Evolutionary conservation across 1,284 basidiomycete species (phyloP).

Genomic region (Ustilago cynodontis): DNA sequence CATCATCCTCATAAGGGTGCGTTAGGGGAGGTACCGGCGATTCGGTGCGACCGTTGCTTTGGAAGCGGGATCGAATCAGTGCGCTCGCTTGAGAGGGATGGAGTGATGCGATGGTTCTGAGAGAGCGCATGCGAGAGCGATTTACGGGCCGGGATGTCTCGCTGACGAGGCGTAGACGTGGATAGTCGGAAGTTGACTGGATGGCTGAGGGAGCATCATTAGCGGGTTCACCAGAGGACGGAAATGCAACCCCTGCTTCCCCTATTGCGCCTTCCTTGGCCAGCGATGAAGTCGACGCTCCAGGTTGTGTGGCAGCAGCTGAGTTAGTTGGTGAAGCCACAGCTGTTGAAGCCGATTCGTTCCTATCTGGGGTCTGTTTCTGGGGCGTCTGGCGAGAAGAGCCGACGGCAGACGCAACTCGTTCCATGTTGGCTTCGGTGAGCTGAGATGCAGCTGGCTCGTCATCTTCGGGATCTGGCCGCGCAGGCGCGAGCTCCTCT

Average conservation of each 20-base stretch:
- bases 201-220: conserved; percentile 35
- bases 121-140: conserved; percentile 44
- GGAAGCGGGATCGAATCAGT: conserved; percentile 41
- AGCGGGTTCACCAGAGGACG: conserved; percentile 14
- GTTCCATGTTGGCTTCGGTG: conserved; percentile 1
- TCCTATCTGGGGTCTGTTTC: conserved; percentile 2
- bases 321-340: conserved; percentile 10
- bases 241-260: conserved; percentile 25
- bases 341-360: conserved; percentile 1
- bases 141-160: conserved; percentile 34
- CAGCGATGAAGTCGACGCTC: conserved; percentile 6
- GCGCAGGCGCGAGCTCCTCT: conserved; percentile 41
- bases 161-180: conserved; percentile 49
- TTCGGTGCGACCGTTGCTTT: conserved; percentile 31
- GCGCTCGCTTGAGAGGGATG: conserved; percentile 43
- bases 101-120: conserved; percentile 48
- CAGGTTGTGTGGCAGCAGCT: conserved; percentile 1
- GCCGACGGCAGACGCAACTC: background rate
- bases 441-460: conserved; percentile 22
- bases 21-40: conserved; percentile 19
- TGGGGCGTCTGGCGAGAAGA: conserved; percentile 5
- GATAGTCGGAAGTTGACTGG: conserved; percentile 49
- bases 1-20: conserved; percentile 20
- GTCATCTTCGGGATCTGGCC: conserved; percentile 44
- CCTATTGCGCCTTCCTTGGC: conserved; percentile 8